These are phyloP conservation scores for Hyphopichia buzzinii DNA, from an alignment of 1,139 yeast genomes.

Conservation along the genomic window DNA sequence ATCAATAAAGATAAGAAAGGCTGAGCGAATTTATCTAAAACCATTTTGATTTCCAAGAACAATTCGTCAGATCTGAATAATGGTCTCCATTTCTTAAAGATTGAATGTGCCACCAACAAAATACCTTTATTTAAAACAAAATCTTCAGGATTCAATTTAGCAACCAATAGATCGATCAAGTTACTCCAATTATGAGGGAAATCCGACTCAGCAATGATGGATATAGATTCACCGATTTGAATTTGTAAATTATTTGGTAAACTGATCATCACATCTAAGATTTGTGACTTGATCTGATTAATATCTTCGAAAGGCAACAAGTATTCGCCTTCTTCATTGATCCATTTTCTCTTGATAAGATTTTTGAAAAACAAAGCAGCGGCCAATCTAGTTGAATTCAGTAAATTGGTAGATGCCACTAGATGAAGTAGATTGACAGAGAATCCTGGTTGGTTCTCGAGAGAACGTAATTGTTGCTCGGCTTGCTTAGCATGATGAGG, in stretches of 20 bases:
- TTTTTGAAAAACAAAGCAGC: conserved; percentile 92
- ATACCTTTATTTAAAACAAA: conserved; percentile 82
- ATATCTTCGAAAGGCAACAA: conserved; percentile 63
- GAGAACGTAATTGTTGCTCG: conserved; percentile 53
- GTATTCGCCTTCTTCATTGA: conserved; percentile 83
- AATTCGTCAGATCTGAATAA: conserved; percentile 87
- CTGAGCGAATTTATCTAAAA: conserved; percentile 76
- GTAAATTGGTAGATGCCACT: conserved; percentile 61
- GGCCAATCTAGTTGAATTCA: conserved; percentile 68
- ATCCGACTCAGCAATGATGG: conserved; percentile 92
- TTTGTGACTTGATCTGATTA: conserved; percentile 66
- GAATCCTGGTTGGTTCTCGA: conserved; percentile 72
- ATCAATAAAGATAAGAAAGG: conserved; percentile 73
- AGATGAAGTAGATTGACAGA: conserved; percentile 72
- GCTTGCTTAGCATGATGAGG: conserved; percentile 60
- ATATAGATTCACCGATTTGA: conserved; percentile 91
- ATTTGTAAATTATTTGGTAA: conserved; percentile 74
- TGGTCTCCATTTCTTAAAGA: conserved; percentile 96
- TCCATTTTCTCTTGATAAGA: conserved; percentile 81
- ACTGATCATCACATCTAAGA: conserved; percentile 77
- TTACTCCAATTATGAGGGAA: conserved; percentile 89
- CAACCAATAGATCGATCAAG: conserved; percentile 72
- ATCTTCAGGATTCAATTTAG: conserved; percentile 60
- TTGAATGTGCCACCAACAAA: conserved; percentile 88
- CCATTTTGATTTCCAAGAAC: conserved; percentile 83